Base-by-base conservation (phyloP, 768 basidiomycete species). In the Polyporus arcularius region DNA sequence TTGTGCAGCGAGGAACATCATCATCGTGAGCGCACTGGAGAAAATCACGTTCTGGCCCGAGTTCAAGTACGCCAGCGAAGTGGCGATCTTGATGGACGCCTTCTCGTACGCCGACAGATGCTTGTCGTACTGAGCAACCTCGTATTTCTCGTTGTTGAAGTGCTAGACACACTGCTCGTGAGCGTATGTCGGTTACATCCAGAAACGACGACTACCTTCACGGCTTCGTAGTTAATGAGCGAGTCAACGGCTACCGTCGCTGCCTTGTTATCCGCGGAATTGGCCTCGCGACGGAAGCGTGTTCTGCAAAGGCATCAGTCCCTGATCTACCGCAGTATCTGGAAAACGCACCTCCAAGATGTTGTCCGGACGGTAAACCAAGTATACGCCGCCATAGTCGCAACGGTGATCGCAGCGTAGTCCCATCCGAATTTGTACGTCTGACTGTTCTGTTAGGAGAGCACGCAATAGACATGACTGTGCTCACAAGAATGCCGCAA, bases 351-450 rank as follows among this genome's bases (percentile, higher is more conserved):
- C 94, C 96, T 81, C 97, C 97, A 98, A 0, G 95, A 87, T 1
- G 97, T 99, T 1, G 97, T 98, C 50, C 87, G 85, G 38, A 99
- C 87, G 1, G 97, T 99, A 71, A 96, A 99, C 95, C 95, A 98
- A 0, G 94, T 92, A 71, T 99, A 99, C 4, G 90, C 85, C 2
- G 82, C 90, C 81, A 99, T 86, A 0, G 96, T 92, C 1, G 83
- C 73, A 1, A 85, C 81, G 0, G 96, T 98, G 47, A 98, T 86
- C 2, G 90, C 93, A 4, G 97, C 96, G 74, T 96, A 99, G 71
- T 97, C 89, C 89, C 90, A 94, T 9, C 97, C 97, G 69, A 97
- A 99, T 71, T 98, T 96, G 69, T 92, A 98, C 2, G 94, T 96
- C 95, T 97, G 58, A 21, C 15, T 32, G 53, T 1, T 8, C 30